These are phyloP conservation scores for Cyclotella atomus DNA, from an alignment of 108 stramenopile species.

Conservation along the genomic window DNA sequence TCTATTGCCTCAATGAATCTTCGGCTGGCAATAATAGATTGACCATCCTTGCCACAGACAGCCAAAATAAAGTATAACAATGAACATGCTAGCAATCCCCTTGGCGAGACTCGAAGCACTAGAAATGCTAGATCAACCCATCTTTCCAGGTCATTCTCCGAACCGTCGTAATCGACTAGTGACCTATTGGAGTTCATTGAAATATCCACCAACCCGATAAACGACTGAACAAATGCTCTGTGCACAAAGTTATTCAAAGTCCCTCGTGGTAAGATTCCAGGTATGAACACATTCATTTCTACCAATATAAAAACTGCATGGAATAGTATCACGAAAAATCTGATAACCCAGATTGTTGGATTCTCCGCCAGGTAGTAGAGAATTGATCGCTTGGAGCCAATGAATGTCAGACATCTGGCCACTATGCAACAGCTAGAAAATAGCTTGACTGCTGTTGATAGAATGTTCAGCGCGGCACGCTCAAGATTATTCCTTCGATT, in stretches of 20 bases:
- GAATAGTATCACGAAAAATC: constrained; percentile 18
- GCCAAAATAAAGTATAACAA: constrained; percentile 28
- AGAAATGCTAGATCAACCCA: constrained; percentile 23
- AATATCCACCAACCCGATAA: constrained; percentile 38
- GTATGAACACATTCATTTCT: constrained; percentile 21
- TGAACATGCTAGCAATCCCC: constrained; percentile 30
- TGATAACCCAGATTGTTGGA: constrained; percentile 28
- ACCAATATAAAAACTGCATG: constrained; percentile 25
- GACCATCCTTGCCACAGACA: constrained; percentile 21
- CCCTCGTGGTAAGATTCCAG: constrained; percentile 20
- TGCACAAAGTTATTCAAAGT: constrained; percentile 32
- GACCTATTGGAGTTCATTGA: constrained; percentile 25
- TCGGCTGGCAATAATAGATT: constrained; percentile 4
- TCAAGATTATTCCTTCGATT: neutral
- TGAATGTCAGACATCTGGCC: constrained; percentile 16
- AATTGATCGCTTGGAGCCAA: constrained; percentile 22
- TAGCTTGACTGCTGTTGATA: constrained; percentile 20
- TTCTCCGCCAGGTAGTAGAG: constrained; percentile 10
- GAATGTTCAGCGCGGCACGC: neutral
- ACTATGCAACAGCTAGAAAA: constrained; percentile 26
- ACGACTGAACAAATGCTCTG: constrained; percentile 31
- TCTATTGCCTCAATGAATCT: neutral
- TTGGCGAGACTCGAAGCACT: constrained; percentile 29
- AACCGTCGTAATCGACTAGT: constrained; percentile 6
- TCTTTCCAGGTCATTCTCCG: constrained; percentile 7